Base-by-base conservation (phyloP, 805 yeast genomes). In the Spathaspora arborariae region DNA sequence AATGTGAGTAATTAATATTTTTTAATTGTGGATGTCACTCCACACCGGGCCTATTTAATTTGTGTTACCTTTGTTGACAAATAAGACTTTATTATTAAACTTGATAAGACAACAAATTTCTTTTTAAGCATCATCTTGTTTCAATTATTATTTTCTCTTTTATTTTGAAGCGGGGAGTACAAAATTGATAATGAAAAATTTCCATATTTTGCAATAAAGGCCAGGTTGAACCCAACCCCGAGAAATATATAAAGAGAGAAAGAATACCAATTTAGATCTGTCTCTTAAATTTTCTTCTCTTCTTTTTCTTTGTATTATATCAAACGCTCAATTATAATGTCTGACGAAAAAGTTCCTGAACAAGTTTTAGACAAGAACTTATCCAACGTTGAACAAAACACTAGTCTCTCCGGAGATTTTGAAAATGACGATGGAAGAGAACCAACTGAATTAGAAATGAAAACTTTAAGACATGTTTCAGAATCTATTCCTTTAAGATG, bases 371-470 rank as follows among this genome's bases (percentile, higher is more conserved):
- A 45, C 16, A 48, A 48, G 38, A 38, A 43, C 11, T 13, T 39
- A 6, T 48, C 49, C 11, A 44, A 39, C 37, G 15, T 20, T 30
- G 44, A 41, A 18, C 21, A 26, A n/a, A 33, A 18, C 19, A 15
- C 21, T 10, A 42, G 34, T 26, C 22, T 47, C 20, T 42, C 48
- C 18, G 41, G 41, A 21, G 42, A 42, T 16, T 33, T 45, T 18
- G 51, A 49, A 20, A 56, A 50, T 27, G 70, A 64, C 37, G 70
- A 68, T 26, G 75, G 72, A 20, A 59, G 74, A 56, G 59, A 61
- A 39, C 75, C 86, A 48, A 81, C 86, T 21, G 77, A 66, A 1
- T 78, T 76, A 48, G 85, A 81, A 54, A 55, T 77, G 56, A 67
- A 60, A 39, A 76, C 78, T 11, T 72, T 81, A 46, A 71, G 79